These are phyloP conservation scores for Paramecium biaurelia DNA, from an alignment of 73 alveolate genomes.

Conservation along the genomic window DNA sequence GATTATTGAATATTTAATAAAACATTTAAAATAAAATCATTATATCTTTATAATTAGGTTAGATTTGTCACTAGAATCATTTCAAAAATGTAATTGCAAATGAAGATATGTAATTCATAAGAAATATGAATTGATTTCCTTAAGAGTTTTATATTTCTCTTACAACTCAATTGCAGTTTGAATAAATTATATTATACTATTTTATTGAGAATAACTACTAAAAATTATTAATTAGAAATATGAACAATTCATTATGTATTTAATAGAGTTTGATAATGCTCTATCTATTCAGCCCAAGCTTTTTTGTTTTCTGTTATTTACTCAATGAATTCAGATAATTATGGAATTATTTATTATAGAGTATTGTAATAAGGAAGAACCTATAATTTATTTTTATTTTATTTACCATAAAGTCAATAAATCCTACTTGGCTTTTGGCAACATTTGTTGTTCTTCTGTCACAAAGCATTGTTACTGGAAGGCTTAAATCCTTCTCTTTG, in stretches of 20 bases:
- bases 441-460: slow-evolving; percentile 93
- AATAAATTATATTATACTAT: too few species aligned
- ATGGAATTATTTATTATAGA: slow-evolving; percentile 54
- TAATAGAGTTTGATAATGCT: neutral
- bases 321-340: neutral
- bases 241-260: slow-evolving; percentile 9
- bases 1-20: neutral
- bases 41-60: too few species aligned
- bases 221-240: neutral
- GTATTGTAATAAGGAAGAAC: slow-evolving; percentile 76
- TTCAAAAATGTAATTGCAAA: too few species aligned
- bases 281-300: slow-evolving; percentile 27
- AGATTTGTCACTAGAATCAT: too few species aligned
- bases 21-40: neutral
- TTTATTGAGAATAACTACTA: neutral
- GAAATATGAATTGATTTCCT: too few species aligned
- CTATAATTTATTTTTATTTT: neutral
- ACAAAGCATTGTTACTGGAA: slow-evolving; percentile 84
- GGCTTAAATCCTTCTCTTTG: slow-evolving; percentile 83
- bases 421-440: slow-evolving; percentile 91
- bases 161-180: too few species aligned
- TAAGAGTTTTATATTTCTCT: too few species aligned
- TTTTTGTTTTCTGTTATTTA: slow-evolving; percentile 28
- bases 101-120: too few species aligned
- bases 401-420: slow-evolving; percentile 85